Base-by-base conservation (phyloP, 73 alveolate genomes). In the Tetrahymena malaccensis region DNA sequence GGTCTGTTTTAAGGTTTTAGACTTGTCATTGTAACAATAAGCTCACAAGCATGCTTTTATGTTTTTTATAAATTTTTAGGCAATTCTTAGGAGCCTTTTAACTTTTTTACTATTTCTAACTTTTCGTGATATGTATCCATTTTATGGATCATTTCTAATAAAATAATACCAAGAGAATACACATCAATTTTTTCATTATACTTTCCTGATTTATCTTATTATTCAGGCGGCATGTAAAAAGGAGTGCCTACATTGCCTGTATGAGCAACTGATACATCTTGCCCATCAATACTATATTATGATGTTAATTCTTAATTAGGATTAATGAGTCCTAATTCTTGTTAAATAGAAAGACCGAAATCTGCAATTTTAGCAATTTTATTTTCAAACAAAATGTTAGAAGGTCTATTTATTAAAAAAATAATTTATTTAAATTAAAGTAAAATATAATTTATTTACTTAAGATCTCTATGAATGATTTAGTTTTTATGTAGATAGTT, bases 381-480 rank as follows among this genome's bases (percentile, higher is more conserved):
- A 27, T 96, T 94, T 34, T 97, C 99, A 93, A 98, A 93, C 96
- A 98, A 97, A 34, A 98, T 97, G 94, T 98, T 98, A 70, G 97
- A 99, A 43, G 99, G 99, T 85, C 94, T 85, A n/a, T 70, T 70
- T 27, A n/a, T 57, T n/a, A 3, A 3, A 57, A 3, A 57, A 7
- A 57, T 9, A 7, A 3, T 16, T 57, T 57, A 57, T n/a, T 70
- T 7, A 27, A 12, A 22, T 1, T n/a, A 56, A 56, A 4, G 4
- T 9, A 70, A 70, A 4, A 85, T 3, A 85, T 27, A 27, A 85
- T 22, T 27, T 11, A n/a, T 1, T 34, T 85, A 85, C 96, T 98
- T 98, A 57, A 98, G 94, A 97, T 98, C 99, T 96, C 99, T 94
- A 96, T 98, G 99, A 43, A 98, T 98, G 89, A 96, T 96, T 25